phyloP scores from a whole-genome alignment of 1,284 basidiomycete species.

The Rhodofomes roseus region DNA sequence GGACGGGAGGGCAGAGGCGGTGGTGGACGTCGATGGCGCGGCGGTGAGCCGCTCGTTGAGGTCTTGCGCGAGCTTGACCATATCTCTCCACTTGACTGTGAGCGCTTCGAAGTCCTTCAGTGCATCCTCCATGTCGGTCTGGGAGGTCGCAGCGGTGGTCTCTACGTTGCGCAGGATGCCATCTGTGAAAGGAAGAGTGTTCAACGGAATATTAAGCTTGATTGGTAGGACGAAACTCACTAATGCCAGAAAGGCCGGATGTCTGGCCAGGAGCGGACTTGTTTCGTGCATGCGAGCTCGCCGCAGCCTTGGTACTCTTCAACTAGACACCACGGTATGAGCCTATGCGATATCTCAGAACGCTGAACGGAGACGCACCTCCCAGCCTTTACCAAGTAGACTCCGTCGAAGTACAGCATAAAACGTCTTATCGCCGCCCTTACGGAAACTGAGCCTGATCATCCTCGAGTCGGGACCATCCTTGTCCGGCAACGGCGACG shows the following conservation, averaged over 20 bases:
- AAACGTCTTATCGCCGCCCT: constrained; percentile 84
- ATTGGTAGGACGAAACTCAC: constrained; percentile 32
- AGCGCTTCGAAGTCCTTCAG: constrained; percentile 89
- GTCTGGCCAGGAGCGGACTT: constrained; percentile 9
- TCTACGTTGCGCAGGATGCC: constrained; percentile 77
- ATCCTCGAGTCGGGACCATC: constrained; percentile 27
- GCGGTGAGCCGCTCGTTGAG: constrained; percentile 82
- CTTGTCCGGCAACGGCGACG: constrained; percentile 40
- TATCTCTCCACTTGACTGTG: constrained; percentile 90
- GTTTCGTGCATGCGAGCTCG: neutral
- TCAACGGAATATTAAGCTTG: constrained; percentile 1
- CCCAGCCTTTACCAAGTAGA: constrained; percentile 81
- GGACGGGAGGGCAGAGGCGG: constrained; percentile 5
- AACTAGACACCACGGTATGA: neutral
- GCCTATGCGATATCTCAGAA: neutral
- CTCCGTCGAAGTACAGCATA: constrained; percentile 80
- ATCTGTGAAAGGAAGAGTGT: constrained; percentile 40
- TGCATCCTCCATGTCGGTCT: constrained; percentile 73
- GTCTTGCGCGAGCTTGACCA: constrained; percentile 87
- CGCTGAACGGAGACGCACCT: constrained; percentile 38
- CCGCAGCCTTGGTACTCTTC: neutral
- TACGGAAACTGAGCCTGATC: constrained; percentile 85
- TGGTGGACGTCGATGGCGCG: constrained; percentile 35
- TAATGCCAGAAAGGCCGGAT: constrained; percentile 44
- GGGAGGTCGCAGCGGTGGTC: constrained; percentile 59